Evolutionary conservation across 495 filamentous ascomycete genomes (phyloP).

Genomic region (Trichoderma erinaceum): DNA sequence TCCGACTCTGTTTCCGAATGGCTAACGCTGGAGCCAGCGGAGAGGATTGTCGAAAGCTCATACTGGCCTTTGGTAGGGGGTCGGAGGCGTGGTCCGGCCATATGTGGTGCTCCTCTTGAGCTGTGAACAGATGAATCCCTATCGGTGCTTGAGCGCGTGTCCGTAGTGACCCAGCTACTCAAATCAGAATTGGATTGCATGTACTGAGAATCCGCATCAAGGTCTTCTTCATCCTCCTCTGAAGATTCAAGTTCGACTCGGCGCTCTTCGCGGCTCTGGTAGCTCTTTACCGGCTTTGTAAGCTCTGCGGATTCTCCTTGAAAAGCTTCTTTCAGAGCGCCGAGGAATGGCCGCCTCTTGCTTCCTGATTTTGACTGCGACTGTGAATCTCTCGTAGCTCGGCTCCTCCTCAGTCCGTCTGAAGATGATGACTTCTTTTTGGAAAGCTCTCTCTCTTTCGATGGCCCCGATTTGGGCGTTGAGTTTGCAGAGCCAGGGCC

Average conservation of each 20-base stretch:
- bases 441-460: background rate
- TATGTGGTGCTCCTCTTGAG: slow-evolving; percentile 18
- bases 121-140: slow-evolving; percentile 6
- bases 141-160: slow-evolving; percentile 3
- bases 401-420: slow-evolving; percentile 38
- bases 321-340: slow-evolving; percentile 49
- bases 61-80: slow-evolving; percentile 60
- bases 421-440: slow-evolving; percentile 30
- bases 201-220: slow-evolving; percentile 1
- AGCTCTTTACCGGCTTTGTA: slow-evolving; percentile 35
- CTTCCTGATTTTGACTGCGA: slow-evolving; percentile 33
- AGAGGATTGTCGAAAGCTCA: slow-evolving; percentile 67
- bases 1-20: slow-evolving; percentile 37
- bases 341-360: slow-evolving; percentile 38
- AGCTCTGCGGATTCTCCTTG: slow-evolving; percentile 46
- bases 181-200: slow-evolving; percentile 6
- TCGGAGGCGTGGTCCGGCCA: slow-evolving; percentile 39
- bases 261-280: slow-evolving; percentile 35
- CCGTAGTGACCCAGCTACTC: slow-evolving; percentile 8
- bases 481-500: background rate
- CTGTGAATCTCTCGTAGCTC: slow-evolving; percentile 40
- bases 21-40: slow-evolving; percentile 48
- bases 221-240: slow-evolving; percentile 21
- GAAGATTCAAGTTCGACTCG: slow-evolving; percentile 25
- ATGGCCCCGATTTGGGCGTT: slow-evolving; percentile 16